phyloP scores from a whole-genome alignment of 1,284 basidiomycete species.

The Filobasidium uniguttulatum region DNA sequence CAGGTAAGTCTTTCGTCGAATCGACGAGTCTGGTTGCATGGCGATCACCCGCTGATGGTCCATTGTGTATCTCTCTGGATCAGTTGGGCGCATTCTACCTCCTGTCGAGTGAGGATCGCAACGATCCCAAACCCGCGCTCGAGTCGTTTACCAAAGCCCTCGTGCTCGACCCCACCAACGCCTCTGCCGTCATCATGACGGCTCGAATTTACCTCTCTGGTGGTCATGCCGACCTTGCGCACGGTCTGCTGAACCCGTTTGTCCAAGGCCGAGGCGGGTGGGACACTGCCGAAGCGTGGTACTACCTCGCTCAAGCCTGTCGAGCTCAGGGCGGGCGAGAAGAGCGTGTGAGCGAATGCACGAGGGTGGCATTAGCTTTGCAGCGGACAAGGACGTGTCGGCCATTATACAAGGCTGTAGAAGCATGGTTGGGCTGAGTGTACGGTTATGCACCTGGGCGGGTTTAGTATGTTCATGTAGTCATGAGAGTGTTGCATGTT shows the following conservation, averaged over 20 bases:
- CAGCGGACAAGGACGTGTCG: slow-evolving; percentile 45
- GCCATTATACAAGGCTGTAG: slow-evolving; percentile 23
- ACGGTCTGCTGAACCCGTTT: slow-evolving; percentile 44
- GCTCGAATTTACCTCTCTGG: slow-evolving; percentile 56
- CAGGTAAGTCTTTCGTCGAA: slow-evolving; percentile 51
- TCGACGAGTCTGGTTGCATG: slow-evolving; percentile 3
- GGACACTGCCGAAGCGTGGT: slow-evolving; percentile 88
- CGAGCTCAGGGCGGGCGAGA: slow-evolving; percentile 51
- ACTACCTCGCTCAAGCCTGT: slow-evolving; percentile 65
- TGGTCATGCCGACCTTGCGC: slow-evolving; percentile 48
- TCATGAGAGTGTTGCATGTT: too few species aligned
- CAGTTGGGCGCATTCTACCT: too few species aligned
- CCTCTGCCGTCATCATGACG: slow-evolving; percentile 61
- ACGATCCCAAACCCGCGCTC: slow-evolving; percentile 44
- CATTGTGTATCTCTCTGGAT: too few species aligned
- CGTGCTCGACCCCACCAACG: slow-evolving; percentile 60
- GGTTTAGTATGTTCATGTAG: too few species aligned
- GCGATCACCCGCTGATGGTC: too few species aligned
- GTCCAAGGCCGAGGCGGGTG: slow-evolving; percentile 50
- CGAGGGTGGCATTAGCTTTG: slow-evolving; percentile 56
- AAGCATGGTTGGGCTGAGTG: slow-evolving; percentile 19
- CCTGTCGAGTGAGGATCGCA: too few species aligned
- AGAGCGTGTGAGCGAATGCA: slow-evolving; percentile 58
- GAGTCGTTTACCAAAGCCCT: slow-evolving; percentile 70
- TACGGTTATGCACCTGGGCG: too few species aligned